Base-by-base conservation (phyloP, 305 asterid species). In the Stenogyne calaminthoides region DNA sequence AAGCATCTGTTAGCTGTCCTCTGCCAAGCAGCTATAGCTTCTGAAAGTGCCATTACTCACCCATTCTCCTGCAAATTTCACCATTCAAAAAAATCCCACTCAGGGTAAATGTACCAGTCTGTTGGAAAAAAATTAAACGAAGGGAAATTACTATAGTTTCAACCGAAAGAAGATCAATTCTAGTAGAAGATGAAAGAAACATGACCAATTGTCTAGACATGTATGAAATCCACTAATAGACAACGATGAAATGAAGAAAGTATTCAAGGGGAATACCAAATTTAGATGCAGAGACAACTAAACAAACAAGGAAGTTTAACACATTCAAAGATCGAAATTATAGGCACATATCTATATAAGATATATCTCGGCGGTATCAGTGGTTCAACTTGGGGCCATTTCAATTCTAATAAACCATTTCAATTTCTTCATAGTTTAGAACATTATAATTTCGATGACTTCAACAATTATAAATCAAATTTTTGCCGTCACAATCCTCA, bases 11-110 rank as follows among this genome's bases (percentile, higher is more conserved):
- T 91, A 59, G 86, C 97, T 22, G 95, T 86, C 80, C 97, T 91
- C 83, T 91, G 98, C 97, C 97, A 93, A 64, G 86, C 98, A 11
- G 96, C 92, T 76, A 97, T 88, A 63, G 88, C 98, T 84, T 93
- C 97, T 42, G 97, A 93, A 70, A 85, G 80, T n/a, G n/a, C 97
- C 97, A 93, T 93, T 64, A 78, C 76, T 78, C 74, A 44, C 80
- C 82, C 89, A 84, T 83, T 80, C 80, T 77, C 71, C 78, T 69
- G 59, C 67, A 51, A 78, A 84, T 60, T 63, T 76, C 58, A 47
- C 36, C 25, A 25, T 16, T 15, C 47, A 42, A 72, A 15, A 19
- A 64, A 71, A 32, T 7, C 32, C 55, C 12, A 16, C 66, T 7
- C 42, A 64, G 49, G 36, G 37, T 22, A 25, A 14, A 18, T 19